Evolutionary conservation across 1,284 basidiomycete genomes (phyloP), one percentile per base, ranked within the genome.

Genomic region (Heliocybe sulcata): DNA sequence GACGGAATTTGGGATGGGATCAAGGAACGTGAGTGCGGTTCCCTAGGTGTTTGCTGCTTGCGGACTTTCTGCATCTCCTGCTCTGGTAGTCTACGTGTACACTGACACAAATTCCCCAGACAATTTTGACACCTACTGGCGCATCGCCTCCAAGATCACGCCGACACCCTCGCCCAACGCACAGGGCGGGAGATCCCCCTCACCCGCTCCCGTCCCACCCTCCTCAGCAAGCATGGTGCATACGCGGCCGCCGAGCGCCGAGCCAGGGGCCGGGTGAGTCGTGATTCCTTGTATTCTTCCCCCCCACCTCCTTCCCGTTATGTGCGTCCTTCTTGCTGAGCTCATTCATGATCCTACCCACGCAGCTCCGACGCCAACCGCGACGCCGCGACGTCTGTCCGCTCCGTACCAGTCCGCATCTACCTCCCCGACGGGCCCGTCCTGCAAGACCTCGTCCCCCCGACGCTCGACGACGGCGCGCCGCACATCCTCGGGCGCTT

Each of bases 1-100:
- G 94, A 98, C 67, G 91, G 87, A 0, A 82, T 96, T 54, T 98
- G 94, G 94, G 92, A 96, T 62, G 94, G 92, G 4, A 88, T 97
- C 59, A 85, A 85, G 72, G 87, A 92, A 65, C 90, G 92, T 94
- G 65, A 71, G 90, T 42, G 19, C 16, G 6, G 38, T 16, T 35
- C 33, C 9, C 33, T 35, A 9, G 9, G 9, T 73, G 33, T n/a
- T 38, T 10, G 54, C 35, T 55, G 54, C 56, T 25, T 55, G 49
- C 35, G 51, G 52, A 35, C 45, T 26, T 35, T 27, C 20, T 48
- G 48, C 35, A 38, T 58, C 58, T 27, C 47, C 55, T 45, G 25
- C n/a, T 27, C 11, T 42, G 19, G n/a, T n/a, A n/a, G n/a, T n/a
- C n/a, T n/a, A n/a, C n/a, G n/a, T n/a, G n/a, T n/a, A n/a, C n/a